Conservation (phyloP, 768 basidiomycete genomes). For the Neoboletus brunneissimus region DNA sequence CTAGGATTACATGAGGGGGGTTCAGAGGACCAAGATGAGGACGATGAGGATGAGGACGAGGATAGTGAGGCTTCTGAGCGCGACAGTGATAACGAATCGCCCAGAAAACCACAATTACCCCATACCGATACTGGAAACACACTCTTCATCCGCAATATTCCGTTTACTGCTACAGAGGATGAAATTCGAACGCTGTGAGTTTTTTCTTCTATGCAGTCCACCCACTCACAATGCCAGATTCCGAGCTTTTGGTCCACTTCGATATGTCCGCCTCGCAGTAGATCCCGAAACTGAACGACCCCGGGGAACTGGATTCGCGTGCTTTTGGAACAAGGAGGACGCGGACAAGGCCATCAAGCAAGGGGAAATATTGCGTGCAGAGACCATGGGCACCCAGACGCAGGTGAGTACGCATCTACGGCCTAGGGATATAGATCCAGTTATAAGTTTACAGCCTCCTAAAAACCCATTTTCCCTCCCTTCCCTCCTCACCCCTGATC, state of each 20-base stretch:
- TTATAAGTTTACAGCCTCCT: conserved; percentile 41
- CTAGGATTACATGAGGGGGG: conserved; percentile 41
- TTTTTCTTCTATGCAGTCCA: not conserved
- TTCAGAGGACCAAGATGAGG: conserved; percentile 30
- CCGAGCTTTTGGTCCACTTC: conserved; percentile 85
- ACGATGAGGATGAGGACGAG: conserved; percentile 27
- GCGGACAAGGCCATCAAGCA: conserved; percentile 84
- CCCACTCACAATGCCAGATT: conserved; percentile 46
- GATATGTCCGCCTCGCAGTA: conserved; percentile 89
- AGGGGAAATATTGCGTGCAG: conserved; percentile 65
- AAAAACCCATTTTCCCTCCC: conserved; percentile 86
- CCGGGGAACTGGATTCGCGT: conserved; percentile 93
- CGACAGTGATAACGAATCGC: conserved; percentile 37
- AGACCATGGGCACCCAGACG: conserved; percentile 51
- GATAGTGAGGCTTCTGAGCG: conserved; percentile 15
- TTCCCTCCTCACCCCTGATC: conserved; percentile 92
- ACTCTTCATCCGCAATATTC: conserved; percentile 90
- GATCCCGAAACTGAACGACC: conserved; percentile 83
- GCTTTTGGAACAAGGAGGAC: conserved; percentile 92
- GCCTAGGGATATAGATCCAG: not conserved
- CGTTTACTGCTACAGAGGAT: conserved; percentile 90
- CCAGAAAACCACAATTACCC: conserved; percentile 67
- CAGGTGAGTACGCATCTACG: conserved; percentile 29
- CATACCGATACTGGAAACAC: conserved; percentile 87
- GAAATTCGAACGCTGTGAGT: conserved; percentile 82